Percentiles rank a stretch among this genome's conserved stretches.
Conservation (phyloP, 2,329 filamentous ascomycete species). For the Ophiostoma angusticollis region DNA sequence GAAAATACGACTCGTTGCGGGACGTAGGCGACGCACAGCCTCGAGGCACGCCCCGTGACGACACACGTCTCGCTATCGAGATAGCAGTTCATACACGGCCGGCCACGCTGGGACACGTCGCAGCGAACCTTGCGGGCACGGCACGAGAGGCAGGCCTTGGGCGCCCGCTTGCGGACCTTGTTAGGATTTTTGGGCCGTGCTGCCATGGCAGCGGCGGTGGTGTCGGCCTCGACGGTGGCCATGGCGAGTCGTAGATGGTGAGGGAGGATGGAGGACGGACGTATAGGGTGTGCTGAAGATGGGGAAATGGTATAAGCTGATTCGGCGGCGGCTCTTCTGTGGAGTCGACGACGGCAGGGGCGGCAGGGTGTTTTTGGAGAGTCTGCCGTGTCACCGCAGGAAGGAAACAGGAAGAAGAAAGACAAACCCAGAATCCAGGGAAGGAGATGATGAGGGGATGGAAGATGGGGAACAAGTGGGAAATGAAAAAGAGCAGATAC, state of each 20-base stretch:
- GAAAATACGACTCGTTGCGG: not conserved
- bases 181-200: constrained; percentile 30
- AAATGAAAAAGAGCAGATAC: no score
- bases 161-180: constrained; percentile 34
- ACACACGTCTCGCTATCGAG: constrained; percentile 33
- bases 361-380: no score
- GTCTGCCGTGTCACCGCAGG: no score
- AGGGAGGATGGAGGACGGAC: not conserved
- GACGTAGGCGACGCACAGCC: constrained; percentile 5
- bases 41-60: constrained; percentile 11
- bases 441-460: no score
- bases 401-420: no score
- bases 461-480: no score
- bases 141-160: constrained; percentile 39
- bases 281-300: not conserved
- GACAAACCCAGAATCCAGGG: no score
- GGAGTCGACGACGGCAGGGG: no score
- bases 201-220: no score
- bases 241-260: not conserved
- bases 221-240: constrained; percentile 22
- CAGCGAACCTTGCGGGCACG: constrained; percentile 38
- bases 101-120: constrained; percentile 32
- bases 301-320: constrained; percentile 3
- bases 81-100: constrained; percentile 39
- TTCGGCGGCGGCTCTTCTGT: no score